Conservation (phyloP, 768 basidiomycete genomes). For the Mrakia blollopis region DNA sequence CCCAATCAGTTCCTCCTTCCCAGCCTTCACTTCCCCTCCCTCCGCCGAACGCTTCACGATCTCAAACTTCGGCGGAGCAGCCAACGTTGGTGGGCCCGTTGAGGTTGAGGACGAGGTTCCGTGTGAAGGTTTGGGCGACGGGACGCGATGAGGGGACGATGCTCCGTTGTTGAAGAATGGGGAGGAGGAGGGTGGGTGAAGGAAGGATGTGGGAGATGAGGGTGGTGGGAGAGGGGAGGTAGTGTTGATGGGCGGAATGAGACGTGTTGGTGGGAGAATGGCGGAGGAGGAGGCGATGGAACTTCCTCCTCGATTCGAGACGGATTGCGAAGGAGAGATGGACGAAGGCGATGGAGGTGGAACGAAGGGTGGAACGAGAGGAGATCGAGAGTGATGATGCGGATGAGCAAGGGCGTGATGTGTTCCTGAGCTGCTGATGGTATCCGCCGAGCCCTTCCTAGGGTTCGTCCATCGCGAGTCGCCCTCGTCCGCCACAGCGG, state of each 20-base stretch:
- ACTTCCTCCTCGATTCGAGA: not conserved
- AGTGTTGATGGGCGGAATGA: constrained; percentile 3
- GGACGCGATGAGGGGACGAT: not conserved
- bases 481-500: not conserved
- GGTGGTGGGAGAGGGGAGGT: not conserved
- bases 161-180: not conserved
- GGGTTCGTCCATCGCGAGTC: not conserved
- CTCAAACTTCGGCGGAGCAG: constrained; percentile 8
- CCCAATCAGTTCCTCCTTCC: constrained; percentile 11
- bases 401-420: not conserved
- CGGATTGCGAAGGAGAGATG: not conserved
- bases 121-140: not conserved
- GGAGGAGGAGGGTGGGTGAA: not conserved
- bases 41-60: not conserved
- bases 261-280: not conserved
- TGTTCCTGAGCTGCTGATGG: not conserved
- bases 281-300: not conserved
- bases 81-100: not conserved
- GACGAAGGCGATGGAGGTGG: not conserved
- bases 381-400: not conserved
- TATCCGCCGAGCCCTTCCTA: not conserved
- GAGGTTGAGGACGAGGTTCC: not conserved
- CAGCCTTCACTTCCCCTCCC: constrained; percentile 5
- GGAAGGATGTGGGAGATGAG: not conserved
- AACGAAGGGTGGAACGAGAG: not conserved